These are phyloP conservation scores for Paramecium pentaurelia DNA, from an alignment of 73 alveolate species.

Conservation along the genomic window DNA sequence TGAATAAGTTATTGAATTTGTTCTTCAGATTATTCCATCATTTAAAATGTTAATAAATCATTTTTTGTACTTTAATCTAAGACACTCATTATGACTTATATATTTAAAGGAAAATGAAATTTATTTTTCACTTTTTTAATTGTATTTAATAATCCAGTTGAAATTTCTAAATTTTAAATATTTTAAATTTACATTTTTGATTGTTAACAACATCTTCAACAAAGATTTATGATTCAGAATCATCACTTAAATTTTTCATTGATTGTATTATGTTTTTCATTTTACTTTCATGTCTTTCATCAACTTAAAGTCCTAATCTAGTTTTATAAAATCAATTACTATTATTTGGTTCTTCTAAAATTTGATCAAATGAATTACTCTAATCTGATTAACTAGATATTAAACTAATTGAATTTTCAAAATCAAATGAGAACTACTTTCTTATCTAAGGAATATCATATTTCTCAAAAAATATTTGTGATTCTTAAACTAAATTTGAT, in stretches of 20 bases:
- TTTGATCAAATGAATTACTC: conserved; percentile 3
- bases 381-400: not conserved
- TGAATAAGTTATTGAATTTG: not conserved
- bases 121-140: not conserved
- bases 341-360: not conserved
- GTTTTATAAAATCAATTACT: not conserved
- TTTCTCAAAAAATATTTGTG: not conserved
- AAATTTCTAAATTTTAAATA: not conserved
- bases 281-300: not conserved
- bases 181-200: not conserved
- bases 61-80: not conserved
- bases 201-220: not conserved
- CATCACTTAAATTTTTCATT: not conserved
- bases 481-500: not conserved
- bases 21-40: conserved; percentile 6
- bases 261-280: not conserved
- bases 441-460: not conserved
- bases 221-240: not conserved
- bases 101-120: not conserved
- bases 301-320: not conserved
- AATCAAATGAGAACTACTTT: not conserved
- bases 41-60: not conserved
- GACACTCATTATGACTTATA: not conserved
- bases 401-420: not conserved
- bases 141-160: not conserved